Conservation (phyloP, 192 early-diverging fungal species). For the Rhizophlyctis rosea region DNA sequence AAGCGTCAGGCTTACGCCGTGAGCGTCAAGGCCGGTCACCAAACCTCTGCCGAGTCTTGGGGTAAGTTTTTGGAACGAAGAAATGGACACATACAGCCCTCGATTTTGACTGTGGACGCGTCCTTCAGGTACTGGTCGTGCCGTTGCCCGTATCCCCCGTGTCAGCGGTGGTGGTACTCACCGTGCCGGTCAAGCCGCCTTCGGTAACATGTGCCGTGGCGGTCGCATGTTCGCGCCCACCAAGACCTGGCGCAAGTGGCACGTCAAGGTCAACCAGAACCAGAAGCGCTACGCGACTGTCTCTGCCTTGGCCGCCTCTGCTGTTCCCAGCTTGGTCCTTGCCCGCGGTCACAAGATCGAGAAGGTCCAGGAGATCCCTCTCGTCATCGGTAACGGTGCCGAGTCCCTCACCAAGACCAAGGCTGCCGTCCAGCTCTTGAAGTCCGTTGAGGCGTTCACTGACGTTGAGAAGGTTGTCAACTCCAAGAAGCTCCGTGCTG, state of each 20-base stretch:
- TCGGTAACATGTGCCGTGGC: conserved; percentile 99
- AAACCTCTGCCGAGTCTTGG: conserved; percentile 98
- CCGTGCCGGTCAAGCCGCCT: conserved; percentile 97
- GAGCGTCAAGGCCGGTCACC: conserved; percentile 94
- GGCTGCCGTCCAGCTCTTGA: conserved; percentile 86
- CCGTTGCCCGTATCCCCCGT: conserved; percentile 99
- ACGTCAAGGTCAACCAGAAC: conserved; percentile 97
- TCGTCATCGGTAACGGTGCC: conserved; percentile 76
- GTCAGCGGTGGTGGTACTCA: conserved; percentile 94
- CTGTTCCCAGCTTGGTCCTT: conserved; percentile 84
- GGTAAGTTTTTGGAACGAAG: conserved; percentile 90
- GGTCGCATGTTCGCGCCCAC: conserved; percentile 99
- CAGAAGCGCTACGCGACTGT: conserved; percentile 96
- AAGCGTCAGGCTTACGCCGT: conserved; percentile 95
- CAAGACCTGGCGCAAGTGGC: conserved; percentile 99
- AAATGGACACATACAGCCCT: conserved; percentile 29
- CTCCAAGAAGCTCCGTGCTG: conserved; percentile 95
- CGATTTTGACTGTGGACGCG: not conserved
- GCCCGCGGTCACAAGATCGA: conserved; percentile 97
- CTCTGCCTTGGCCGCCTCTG: conserved; percentile 94
- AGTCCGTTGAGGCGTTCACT: conserved; percentile 87
- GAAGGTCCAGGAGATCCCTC: conserved; percentile 89
- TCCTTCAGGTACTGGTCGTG: conserved; percentile 71
- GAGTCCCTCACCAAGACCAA: conserved; percentile 90
- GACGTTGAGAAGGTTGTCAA: conserved; percentile 93